Conservation (phyloP, 805 yeast genomes). For the Candida xyloterini region DNA sequence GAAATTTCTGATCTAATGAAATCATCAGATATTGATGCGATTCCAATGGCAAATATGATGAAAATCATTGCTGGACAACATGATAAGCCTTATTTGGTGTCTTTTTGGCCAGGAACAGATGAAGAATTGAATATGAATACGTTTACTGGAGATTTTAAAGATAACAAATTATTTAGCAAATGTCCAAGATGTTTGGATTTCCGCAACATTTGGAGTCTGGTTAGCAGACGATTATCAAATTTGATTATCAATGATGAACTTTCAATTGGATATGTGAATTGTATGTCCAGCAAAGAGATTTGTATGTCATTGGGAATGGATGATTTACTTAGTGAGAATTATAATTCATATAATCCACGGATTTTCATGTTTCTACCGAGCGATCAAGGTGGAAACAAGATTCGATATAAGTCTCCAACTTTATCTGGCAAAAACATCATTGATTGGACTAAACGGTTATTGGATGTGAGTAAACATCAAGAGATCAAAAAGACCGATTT, state of each 20-base stretch:
- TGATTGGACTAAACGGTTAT: conserved; percentile 47
- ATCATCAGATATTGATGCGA: conserved; percentile 7
- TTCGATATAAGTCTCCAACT: conserved; percentile 36
- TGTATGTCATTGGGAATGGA: conserved; percentile 52
- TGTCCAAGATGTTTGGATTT: conserved; percentile 52
- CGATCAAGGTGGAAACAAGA: conserved; percentile 43
- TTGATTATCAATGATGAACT: conserved; percentile 15
- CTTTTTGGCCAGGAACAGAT: conserved; percentile 62
- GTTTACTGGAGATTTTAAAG: conserved; percentile 33
- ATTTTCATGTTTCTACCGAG: conserved; percentile 49
- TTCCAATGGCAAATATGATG: conserved; percentile 41
- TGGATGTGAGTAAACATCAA: conserved; percentile 43
- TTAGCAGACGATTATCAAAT: conserved; percentile 44
- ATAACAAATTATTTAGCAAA: conserved; percentile 36
- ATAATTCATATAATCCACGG: conserved; percentile 20
- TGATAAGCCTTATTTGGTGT: conserved; percentile 50
- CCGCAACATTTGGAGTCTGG: conserved; percentile 54
- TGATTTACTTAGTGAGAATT: conserved; percentile 26
- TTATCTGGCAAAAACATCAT: conserved; percentile 31
- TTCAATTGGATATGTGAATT: conserved; percentile 53
- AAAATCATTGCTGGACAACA: conserved; percentile 50
- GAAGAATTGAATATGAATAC: conserved; percentile 36
- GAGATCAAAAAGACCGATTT: conserved; percentile 26
- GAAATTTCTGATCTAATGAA: conserved; percentile 24
- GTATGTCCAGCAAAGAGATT: conserved; percentile 45